Percentiles rank a stretch among this genome's conserved stretches.
phyloP scores from a whole-genome alignment of 2,329 filamentous ascomycete genomes.

The Ophiostoma triangulosporum region DNA sequence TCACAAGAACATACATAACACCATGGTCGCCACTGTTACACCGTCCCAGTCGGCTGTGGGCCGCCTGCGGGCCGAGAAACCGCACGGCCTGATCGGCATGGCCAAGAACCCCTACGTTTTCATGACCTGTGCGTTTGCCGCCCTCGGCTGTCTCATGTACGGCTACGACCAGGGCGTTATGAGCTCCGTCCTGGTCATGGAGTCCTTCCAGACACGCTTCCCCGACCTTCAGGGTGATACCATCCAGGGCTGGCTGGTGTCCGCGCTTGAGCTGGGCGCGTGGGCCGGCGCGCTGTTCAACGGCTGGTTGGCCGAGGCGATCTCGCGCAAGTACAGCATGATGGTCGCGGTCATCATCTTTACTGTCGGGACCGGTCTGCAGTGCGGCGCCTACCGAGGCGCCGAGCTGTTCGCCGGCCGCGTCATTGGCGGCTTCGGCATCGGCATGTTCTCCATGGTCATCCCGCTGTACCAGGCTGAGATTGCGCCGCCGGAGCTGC shows the following conservation, averaged over 20 bases:
- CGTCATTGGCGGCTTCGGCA: conserved; percentile 7
- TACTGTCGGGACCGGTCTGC: conserved; percentile 3
- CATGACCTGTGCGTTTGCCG: conserved; percentile 15
- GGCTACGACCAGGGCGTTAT: conserved; percentile 9
- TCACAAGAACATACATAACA: neutral
- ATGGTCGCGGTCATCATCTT: conserved; percentile 7
- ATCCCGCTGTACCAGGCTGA: conserved; percentile 11
- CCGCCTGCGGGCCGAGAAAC: conserved; percentile 24
- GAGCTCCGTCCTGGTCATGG: conserved; percentile 6
- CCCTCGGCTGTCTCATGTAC: conserved; percentile 8
- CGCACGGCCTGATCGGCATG: conserved; percentile 25
- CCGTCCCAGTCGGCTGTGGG: conserved; percentile 25
- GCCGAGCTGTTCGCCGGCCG: conserved; percentile 5
- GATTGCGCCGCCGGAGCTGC: conserved; percentile 6
- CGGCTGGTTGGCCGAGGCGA: conserved; percentile 6
- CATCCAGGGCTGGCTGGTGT: conserved; percentile 7
- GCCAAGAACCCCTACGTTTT: conserved; percentile 27
- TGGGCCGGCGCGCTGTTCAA: conserved; percentile 7
- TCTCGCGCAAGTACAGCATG: conserved; percentile 9
- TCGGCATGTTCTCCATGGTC: conserved; percentile 22
- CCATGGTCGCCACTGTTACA: neutral
- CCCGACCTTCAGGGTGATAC: conserved; percentile 3
- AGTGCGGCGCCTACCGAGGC: conserved; percentile 4
- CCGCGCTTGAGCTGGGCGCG: conserved; percentile 6
- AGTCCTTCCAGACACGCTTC: conserved; percentile 7